phyloP scores from a whole-genome alignment of 345 rosid species.

The Dimocarpus longan region DNA sequence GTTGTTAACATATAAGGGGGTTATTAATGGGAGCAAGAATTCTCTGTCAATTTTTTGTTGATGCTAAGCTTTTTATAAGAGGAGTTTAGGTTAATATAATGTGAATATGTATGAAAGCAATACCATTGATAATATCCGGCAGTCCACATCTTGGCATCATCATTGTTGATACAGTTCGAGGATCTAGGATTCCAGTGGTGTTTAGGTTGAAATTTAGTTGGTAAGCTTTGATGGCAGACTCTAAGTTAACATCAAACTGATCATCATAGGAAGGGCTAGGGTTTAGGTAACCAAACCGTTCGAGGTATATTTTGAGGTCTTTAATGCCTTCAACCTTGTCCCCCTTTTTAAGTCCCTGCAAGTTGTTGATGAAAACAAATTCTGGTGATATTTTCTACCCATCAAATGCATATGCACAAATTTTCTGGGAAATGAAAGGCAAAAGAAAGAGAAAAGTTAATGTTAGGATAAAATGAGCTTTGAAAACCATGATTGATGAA shows the following conservation, averaged over 20 bases:
- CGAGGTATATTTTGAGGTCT: not conserved
- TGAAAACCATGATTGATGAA: not conserved
- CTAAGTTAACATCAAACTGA: not conserved
- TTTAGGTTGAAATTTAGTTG: slow-evolving; percentile 19
- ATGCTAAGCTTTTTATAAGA: no score
- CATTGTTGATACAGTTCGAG: slow-evolving; percentile 7
- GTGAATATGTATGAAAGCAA: no score
- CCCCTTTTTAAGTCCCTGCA: not conserved
- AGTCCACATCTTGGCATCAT: slow-evolving; percentile 28
- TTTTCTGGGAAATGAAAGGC: not conserved
- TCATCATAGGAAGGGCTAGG: not conserved
- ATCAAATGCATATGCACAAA: not conserved
- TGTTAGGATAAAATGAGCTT: not conserved
- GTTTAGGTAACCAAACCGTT: not conserved
- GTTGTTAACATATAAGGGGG: no score
- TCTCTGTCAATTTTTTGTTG: no score
- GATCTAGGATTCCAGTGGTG: slow-evolving; percentile 15
- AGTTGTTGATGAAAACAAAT: not conserved
- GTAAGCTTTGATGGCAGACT: slow-evolving; percentile 22
- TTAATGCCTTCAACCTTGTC: not conserved
- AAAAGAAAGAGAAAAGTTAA: not conserved
- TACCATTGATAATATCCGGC: slow-evolving; percentile 20
- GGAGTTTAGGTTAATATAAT: no score
- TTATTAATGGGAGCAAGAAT: no score
- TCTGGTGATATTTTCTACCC: not conserved